Percentiles rank a stretch among this genome's conserved stretches.
Conservation (phyloP, 441 rosid genomes). For the Jatropha podagrica region DNA sequence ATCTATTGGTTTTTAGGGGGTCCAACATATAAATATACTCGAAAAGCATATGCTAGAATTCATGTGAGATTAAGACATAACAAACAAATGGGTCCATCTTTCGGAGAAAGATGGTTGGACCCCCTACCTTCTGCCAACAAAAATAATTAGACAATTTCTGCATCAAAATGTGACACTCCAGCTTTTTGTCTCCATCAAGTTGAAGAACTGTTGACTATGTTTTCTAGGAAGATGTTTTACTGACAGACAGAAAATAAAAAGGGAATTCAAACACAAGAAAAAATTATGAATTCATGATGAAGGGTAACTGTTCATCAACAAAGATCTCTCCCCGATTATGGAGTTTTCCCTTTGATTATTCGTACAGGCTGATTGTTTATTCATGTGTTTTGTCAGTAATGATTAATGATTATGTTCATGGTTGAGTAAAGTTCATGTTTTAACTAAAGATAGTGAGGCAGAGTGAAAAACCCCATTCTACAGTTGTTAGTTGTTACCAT, state of each 20-base stretch:
- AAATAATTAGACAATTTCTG: neutral
- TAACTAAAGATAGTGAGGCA: neutral
- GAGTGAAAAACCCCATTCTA: neutral
- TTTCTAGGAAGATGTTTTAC: neutral
- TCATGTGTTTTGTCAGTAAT: neutral
- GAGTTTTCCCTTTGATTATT: neutral
- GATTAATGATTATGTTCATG: neutral
- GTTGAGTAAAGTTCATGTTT: neutral
- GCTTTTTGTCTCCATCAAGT: conserved; percentile 4
- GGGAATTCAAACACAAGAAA: neutral
- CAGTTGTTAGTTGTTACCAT: neutral
- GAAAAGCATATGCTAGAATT: conserved; percentile 1
- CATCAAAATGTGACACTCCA: neutral
- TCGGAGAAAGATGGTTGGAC: neutral
- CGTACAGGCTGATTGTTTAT: neutral
- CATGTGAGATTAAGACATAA: neutral
- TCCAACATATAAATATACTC: neutral
- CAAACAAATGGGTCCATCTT: conserved; percentile 11
- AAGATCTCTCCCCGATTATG: neutral
- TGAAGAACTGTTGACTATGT: neutral
- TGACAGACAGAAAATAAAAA: neutral
- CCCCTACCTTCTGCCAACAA: neutral
- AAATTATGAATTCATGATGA: neutral
- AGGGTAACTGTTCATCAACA: neutral
- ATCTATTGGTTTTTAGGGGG: neutral